These are phyloP conservation scores for Penicillium sp. DNA, from an alignment of 2,329 filamentous ascomycete species.

Conservation along the genomic window DNA sequence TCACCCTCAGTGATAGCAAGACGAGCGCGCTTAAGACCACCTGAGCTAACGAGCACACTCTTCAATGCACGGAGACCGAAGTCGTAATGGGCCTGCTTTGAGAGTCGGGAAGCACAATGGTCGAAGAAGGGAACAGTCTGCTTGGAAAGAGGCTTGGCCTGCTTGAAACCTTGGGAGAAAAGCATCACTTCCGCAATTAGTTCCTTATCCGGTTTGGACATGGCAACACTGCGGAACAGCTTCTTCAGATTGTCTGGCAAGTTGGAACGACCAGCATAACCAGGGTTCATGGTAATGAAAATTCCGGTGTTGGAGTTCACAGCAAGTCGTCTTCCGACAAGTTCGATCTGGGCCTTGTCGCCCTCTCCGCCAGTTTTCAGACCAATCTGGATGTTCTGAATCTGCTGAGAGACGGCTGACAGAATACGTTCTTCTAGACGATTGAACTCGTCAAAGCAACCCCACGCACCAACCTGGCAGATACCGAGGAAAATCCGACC, in stretches of 20 bases:
- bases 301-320: slow-evolving; percentile 95
- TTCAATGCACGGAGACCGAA: slow-evolving; percentile 97
- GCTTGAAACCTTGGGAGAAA: slow-evolving; percentile 97
- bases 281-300: slow-evolving; percentile 99
- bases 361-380: slow-evolving; percentile 81
- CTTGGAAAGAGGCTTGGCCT: slow-evolving; percentile 88
- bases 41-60: slow-evolving; percentile 96
- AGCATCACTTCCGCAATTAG: slow-evolving; percentile 99
- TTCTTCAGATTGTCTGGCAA: slow-evolving; percentile 99
- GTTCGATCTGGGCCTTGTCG: slow-evolving; percentile 83
- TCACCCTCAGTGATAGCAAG: slow-evolving; percentile 59
- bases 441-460: slow-evolving; percentile 99
- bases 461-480: slow-evolving; percentile 98
- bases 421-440: slow-evolving; percentile 96
- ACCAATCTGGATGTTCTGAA: slow-evolving; percentile 98
- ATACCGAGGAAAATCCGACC: slow-evolving; percentile 98
- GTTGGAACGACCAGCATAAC: slow-evolving; percentile 96
- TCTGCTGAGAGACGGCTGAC: slow-evolving; percentile 97
- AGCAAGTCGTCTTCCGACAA: slow-evolving; percentile 83
- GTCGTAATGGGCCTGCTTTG: slow-evolving; percentile 98
- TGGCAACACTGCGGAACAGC: slow-evolving; percentile 96
- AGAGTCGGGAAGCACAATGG: slow-evolving; percentile 73
- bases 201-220: slow-evolving; percentile 99
- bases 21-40: slow-evolving; percentile 81
- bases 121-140: slow-evolving; percentile 99